phyloP scores from a whole-genome alignment of 768 basidiomycete genomes.

The Rhodotorula paludigena region DNA sequence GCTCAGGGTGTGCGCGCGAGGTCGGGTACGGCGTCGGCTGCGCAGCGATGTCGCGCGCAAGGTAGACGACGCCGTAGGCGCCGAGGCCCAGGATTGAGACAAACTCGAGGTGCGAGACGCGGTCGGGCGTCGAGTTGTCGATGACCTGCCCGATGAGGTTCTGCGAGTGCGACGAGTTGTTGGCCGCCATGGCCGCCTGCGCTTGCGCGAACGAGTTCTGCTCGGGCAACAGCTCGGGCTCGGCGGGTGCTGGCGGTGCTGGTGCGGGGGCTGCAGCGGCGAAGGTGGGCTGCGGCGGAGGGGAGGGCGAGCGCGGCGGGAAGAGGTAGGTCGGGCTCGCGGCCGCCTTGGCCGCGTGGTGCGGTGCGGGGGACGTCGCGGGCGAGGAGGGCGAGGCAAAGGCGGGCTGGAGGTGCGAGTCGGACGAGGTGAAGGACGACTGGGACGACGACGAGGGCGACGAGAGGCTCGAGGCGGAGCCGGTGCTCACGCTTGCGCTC shows the following conservation, averaged over 20 bases:
- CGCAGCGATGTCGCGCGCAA: slow-evolving; percentile 59
- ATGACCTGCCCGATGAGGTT: slow-evolving; percentile 65
- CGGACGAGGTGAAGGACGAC: slow-evolving; percentile 20
- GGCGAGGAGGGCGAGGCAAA: neutral
- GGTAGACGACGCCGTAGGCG: slow-evolving; percentile 92
- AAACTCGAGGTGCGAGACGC: slow-evolving; percentile 60
- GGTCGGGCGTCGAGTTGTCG: slow-evolving; percentile 57
- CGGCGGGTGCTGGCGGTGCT: neutral
- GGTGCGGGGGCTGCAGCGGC: neutral
- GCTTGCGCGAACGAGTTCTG: slow-evolving; percentile 34
- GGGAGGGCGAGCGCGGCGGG: slow-evolving; percentile 5
- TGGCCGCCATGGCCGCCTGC: slow-evolving; percentile 38
- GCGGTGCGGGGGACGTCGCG: neutral
- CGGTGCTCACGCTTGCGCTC: neutral
- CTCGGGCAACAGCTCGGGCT: neutral
- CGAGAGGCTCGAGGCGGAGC: slow-evolving; percentile 6
- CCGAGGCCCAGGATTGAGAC: slow-evolving; percentile 83
- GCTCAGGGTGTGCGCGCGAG: slow-evolving; percentile 38
- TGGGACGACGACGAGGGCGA: slow-evolving; percentile 18
- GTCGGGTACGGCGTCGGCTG: slow-evolving; percentile 28
- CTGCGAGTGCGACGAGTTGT: slow-evolving; percentile 40
- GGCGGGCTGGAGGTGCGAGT: slow-evolving; percentile 15
- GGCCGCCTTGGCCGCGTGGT: neutral
- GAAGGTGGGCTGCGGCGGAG: neutral
- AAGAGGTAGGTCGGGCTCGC: slow-evolving; percentile 9